A percentile compares a stretch with the other conserved stretches of the same genome.
These are phyloP conservation scores for Cystobasidium tubakii DNA, from an alignment of 768 basidiomycete genomes.

Conservation along the genomic window DNA sequence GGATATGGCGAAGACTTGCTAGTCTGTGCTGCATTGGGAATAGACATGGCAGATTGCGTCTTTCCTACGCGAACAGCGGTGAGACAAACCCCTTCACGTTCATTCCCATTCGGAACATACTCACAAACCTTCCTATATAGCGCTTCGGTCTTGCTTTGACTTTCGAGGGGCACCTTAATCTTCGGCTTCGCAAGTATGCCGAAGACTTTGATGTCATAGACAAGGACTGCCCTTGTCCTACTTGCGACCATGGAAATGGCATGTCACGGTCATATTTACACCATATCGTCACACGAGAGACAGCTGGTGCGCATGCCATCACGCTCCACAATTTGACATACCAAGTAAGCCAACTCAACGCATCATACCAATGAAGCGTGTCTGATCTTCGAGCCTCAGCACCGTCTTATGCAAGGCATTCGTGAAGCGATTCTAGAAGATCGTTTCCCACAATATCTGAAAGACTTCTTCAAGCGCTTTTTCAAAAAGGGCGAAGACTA, in stretches of 20 bases:
- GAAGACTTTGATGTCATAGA: constrained; percentile 69
- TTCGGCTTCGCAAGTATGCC: constrained; percentile 66
- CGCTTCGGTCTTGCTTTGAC: constrained; percentile 86
- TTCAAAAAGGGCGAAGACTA: constrained; percentile 67
- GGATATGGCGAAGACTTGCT: constrained; percentile 60
- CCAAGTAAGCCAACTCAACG: constrained; percentile 8
- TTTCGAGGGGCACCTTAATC: constrained; percentile 70
- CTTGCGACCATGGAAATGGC: constrained; percentile 57
- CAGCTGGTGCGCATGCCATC: constrained; percentile 67
- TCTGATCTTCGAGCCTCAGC: not conserved
- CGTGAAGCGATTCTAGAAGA: constrained; percentile 72
- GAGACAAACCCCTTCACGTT: not conserved
- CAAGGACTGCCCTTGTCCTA: constrained; percentile 74
- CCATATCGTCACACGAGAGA: constrained; percentile 70
- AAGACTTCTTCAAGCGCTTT: constrained; percentile 68
- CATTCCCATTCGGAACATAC: not conserved
- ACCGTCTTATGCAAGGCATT: constrained; percentile 67
- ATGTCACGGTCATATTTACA: constrained; percentile 69
- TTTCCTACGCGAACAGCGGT: constrained; percentile 81
- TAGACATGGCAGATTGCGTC: constrained; percentile 93
- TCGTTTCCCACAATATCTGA: constrained; percentile 70
- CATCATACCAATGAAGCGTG: not conserved
- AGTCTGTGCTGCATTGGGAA: constrained; percentile 82
- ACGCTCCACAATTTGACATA: constrained; percentile 38
- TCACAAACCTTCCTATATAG: not conserved